phyloP scores from a whole-genome alignment of 2,329 filamentous ascomycete genomes.

The Zymoseptoria ardabiliae region DNA sequence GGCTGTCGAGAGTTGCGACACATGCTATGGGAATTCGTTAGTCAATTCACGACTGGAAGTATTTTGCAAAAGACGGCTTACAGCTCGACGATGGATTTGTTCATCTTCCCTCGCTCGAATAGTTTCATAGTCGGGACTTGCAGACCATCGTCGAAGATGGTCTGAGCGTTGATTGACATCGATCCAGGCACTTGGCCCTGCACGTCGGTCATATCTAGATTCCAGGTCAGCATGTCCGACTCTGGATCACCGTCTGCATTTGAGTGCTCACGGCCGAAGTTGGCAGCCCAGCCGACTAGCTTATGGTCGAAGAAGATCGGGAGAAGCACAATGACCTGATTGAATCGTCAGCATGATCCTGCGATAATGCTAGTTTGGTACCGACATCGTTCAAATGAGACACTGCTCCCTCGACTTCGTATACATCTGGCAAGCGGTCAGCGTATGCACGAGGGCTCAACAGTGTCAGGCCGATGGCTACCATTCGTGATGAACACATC shows the following conservation, averaged over 20 bases:
- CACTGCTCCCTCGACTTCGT: conserved; percentile 23
- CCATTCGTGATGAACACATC: conserved; percentile 24
- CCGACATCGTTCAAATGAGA: conserved; percentile 21
- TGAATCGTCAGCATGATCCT: neutral
- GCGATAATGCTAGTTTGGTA: neutral
- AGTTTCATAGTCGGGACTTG: conserved; percentile 25
- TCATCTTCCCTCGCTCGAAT: conserved; percentile 23
- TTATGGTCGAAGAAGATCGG: conserved; percentile 23
- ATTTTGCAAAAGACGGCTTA: neutral
- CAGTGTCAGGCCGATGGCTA: neutral
- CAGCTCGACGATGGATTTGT: conserved; percentile 21
- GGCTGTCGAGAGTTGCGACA: conserved; percentile 22
- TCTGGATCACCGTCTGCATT: neutral
- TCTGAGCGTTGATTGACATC: conserved; percentile 24
- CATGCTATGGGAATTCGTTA: conserved; percentile 3
- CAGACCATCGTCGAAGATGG: conserved; percentile 23
- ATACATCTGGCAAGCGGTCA: conserved; percentile 9
- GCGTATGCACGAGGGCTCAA: neutral
- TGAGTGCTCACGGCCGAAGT: conserved; percentile 11
- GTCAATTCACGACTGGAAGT: neutral
- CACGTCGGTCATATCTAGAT: conserved; percentile 20
- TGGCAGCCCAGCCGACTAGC: conserved; percentile 23
- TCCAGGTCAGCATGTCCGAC: neutral
- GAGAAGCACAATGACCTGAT: conserved; percentile 13
- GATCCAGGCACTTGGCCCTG: conserved; percentile 23